These are phyloP conservation scores for Coemansia aciculifera DNA, from an alignment of 192 early-diverging fungal species.

Conservation along the genomic window DNA sequence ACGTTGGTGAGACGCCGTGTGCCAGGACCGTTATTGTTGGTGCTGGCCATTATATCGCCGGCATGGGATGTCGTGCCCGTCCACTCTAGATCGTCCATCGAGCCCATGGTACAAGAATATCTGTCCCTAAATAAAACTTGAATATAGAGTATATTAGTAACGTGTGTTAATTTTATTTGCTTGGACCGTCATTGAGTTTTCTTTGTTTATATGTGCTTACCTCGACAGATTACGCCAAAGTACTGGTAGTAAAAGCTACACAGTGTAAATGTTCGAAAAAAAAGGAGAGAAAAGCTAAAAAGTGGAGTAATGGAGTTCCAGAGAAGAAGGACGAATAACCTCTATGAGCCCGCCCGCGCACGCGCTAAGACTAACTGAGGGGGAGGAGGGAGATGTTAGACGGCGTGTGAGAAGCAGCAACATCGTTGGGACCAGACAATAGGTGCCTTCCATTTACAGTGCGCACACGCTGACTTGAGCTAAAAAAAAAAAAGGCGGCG, in stretches of 20 bases:
- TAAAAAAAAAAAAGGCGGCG: not conserved
- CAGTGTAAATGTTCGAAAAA: slow-evolving; percentile 3
- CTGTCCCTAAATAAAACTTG: not conserved
- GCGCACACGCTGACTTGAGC: not conserved
- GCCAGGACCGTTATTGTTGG: slow-evolving; percentile 9
- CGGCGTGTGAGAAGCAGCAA: slow-evolving; percentile 5
- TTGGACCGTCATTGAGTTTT: not conserved
- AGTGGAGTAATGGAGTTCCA: not conserved
- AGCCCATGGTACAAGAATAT: not conserved
- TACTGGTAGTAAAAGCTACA: not conserved
- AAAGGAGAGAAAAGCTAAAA: not conserved
- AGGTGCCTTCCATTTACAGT: not conserved
- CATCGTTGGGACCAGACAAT: not conserved
- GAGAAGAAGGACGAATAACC: not conserved
- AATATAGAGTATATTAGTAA: not conserved
- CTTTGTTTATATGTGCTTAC: not conserved
- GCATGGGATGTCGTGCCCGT: slow-evolving; percentile 40
- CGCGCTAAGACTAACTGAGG: not conserved
- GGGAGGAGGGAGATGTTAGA: not conserved
- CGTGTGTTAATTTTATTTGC: not conserved
- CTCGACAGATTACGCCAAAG: not conserved
- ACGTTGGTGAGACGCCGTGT: not conserved
- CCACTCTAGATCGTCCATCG: slow-evolving; percentile 45
- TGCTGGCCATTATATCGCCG: slow-evolving; percentile 39
- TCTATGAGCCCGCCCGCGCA: not conserved